Evolutionary conservation across 306 rosid genomes (phyloP).

Genomic region (Cicer cuneatum): DNA sequence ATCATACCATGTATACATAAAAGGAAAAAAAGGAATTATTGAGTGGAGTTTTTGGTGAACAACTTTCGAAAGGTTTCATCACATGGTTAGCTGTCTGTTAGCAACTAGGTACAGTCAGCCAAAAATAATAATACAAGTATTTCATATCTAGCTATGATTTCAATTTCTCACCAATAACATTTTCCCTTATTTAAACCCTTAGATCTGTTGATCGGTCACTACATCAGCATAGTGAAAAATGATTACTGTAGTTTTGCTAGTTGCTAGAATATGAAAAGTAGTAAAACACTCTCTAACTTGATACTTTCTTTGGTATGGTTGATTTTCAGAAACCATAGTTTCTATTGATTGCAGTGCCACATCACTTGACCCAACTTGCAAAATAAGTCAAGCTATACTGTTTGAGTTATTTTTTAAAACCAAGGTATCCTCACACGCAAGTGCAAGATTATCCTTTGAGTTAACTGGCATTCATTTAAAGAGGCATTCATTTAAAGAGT

Average conservation of each 20-base stretch:
- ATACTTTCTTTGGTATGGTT: not conserved
- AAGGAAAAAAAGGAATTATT: conserved; percentile 23
- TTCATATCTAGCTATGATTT: conserved; percentile 14
- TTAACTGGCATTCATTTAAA: too few species aligned
- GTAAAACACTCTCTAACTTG: not conserved
- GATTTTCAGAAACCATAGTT: not conserved
- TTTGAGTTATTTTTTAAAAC: too few species aligned
- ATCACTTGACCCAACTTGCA: not conserved
- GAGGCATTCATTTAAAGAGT: too few species aligned
- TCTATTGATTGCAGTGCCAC: not conserved
- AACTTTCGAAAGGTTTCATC: conserved; percentile 37
- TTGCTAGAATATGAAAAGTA: conserved; percentile 6
- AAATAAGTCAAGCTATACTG: not conserved
- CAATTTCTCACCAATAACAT: not conserved
- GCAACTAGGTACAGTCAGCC: conserved; percentile 36
- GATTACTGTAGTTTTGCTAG: conserved; percentile 8
- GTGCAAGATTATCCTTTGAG: too few species aligned
- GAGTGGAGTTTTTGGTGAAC: conserved; percentile 32
- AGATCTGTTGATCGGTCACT: conserved; percentile 2
- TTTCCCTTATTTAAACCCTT: conserved; percentile 24
- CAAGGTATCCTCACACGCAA: too few species aligned
- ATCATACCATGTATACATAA: conserved; percentile 40
- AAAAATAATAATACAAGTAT: conserved; percentile 15
- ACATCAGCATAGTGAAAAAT: not conserved
- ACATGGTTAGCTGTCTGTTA: conserved; percentile 36